Evolutionary conservation across 495 filamentous ascomycete species (phyloP), one percentile per base, ranked within the genome.

Genomic region (Podospora comata): DNA sequence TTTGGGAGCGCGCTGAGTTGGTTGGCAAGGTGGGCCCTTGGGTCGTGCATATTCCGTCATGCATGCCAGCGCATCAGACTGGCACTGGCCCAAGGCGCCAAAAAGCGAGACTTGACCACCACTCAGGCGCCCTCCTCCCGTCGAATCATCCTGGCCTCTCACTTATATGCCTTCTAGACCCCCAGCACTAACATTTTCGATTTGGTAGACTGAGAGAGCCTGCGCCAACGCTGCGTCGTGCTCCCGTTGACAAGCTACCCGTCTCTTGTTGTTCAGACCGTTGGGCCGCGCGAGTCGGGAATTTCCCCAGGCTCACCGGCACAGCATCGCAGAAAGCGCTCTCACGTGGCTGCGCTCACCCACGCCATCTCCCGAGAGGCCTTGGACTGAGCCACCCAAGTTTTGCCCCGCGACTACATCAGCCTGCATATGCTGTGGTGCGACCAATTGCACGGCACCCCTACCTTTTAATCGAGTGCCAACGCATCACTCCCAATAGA

Each of bases 401-500:
- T 78, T 75, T 78, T 76, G 79, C 79, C 82, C 83, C 79, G 78
- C 80, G 79, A 79, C 79, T 77, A 83, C 83, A 83, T 84, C 82
- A 80, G 79, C 83, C 80, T 85, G 84, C 84, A 86, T 85, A 82
- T 81, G 82, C 82, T 79, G 81, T 80, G 79, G 81, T 81, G 79
- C 82, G 71, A 82, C 80, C 82, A 79, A 80, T 79, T 81, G 79
- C 79, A 79, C 80, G 79, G 81, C 82, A 75, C 78, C 71, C 73
- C 71, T 74, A 70, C 70, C 75, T 82, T 79, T 81, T 80, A 79
- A 76, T 73, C 71, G 68, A 81, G 65, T 85, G 84, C 84, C 84
- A 86, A 82, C 84, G 80, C 84, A 86, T 85, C 81, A 79, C 82
- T 83, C 81, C 55, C 79, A 84, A 83, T 84, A 83, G 81, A 85